phyloP scores from a whole-genome alignment of 257 asterid genomes.

The Thymus mandschuricus region DNA sequence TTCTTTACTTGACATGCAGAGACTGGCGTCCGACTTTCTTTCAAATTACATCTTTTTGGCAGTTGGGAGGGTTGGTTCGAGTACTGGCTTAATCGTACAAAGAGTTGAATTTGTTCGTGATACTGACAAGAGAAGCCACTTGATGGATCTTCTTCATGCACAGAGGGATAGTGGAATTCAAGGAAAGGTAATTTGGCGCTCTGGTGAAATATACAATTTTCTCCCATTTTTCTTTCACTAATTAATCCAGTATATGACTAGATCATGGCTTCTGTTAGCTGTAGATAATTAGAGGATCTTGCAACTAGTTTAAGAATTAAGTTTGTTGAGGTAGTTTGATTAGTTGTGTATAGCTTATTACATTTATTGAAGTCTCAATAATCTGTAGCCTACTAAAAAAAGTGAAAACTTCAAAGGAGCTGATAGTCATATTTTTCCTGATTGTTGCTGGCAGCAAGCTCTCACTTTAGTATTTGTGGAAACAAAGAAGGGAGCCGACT shows the following conservation, averaged over 20 bases:
- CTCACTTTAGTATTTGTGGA: constrained; percentile 91
- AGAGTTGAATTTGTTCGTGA: constrained; percentile 88
- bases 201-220: background rate
- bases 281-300: background rate
- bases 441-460: constrained; percentile 60
- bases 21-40: constrained; percentile 87
- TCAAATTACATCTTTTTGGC: constrained; percentile 83
- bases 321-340: background rate
- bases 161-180: constrained; percentile 65
- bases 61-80: constrained; percentile 94
- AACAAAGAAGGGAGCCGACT: constrained; percentile 92
- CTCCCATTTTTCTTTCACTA: background rate
- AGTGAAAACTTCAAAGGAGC: background rate
- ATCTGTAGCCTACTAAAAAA: background rate
- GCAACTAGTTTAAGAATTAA: background rate
- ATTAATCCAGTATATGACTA: background rate
- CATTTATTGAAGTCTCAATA: background rate
- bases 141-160: constrained; percentile 91
- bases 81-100: constrained; percentile 84
- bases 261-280: background rate
- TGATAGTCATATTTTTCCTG: background rate
- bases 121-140: constrained; percentile 82
- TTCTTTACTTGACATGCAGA: constrained; percentile 50
- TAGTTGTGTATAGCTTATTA: background rate
- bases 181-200: constrained; percentile 55